Percentiles rank a stretch among this genome's conserved stretches.
Evolutionary conservation across 75 land plant species (phyloP).

Genomic region (Pinus taeda): DNA sequence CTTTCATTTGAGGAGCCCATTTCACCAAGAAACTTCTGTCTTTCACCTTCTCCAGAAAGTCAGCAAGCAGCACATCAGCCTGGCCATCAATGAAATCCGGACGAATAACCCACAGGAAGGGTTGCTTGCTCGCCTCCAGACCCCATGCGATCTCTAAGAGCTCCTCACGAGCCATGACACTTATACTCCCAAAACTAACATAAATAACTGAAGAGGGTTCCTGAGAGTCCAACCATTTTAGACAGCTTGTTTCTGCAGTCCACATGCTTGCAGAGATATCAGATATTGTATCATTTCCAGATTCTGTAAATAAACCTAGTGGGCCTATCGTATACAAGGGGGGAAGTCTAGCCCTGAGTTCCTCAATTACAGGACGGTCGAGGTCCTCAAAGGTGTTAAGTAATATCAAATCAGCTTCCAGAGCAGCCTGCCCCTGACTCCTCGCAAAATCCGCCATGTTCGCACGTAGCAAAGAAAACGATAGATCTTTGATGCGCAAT

Average conservation of each 20-base stretch:
- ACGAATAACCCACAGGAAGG: conserved; percentile 48
- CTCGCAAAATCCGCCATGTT: not conserved
- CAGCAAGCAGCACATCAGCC: not conserved
- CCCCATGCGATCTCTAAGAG: conserved; percentile 36
- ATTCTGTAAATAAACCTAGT: not conserved
- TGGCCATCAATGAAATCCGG: not conserved
- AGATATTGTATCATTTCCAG: not conserved
- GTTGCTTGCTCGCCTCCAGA: not conserved
- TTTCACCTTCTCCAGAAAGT: not conserved
- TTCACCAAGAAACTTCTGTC: conserved; percentile 6
- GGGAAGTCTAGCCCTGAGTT: not conserved
- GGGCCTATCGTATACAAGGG: conserved; percentile 5
- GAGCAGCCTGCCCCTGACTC: not conserved
- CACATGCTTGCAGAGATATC: not conserved
- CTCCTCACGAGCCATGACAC: conserved; percentile 12
- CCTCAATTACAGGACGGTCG: not conserved
- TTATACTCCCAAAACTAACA: conserved; percentile 34
- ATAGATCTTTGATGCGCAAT: conserved; percentile 8
- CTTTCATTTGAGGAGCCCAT: not conserved
- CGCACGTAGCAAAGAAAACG: conserved; percentile 1
- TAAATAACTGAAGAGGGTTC: conserved; percentile 33
- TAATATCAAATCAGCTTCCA: not conserved
- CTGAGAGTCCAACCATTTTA: conserved; percentile 39
- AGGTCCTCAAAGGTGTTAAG: conserved; percentile 8
- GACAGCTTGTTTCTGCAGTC: conserved; percentile 13